These are phyloP conservation scores for Chimonanthus praecox DNA, from an alignment of 164 flowering plant species.

Conservation along the genomic window DNA sequence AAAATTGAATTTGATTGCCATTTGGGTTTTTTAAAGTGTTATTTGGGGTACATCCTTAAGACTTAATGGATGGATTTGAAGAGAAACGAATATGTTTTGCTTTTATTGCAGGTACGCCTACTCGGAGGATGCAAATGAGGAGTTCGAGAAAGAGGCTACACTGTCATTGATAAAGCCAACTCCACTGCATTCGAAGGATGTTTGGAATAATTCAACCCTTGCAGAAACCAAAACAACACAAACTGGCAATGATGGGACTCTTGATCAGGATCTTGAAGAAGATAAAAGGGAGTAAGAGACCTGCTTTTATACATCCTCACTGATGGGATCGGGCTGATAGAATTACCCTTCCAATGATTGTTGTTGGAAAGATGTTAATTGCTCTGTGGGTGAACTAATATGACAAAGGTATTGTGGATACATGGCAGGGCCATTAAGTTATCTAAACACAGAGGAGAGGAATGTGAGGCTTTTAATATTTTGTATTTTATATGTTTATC, in stretches of 20 bases:
- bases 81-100: not conserved
- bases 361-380: not conserved
- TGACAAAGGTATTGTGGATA: not conserved
- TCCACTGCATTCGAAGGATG: constrained; percentile 43
- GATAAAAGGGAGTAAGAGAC: constrained; percentile 61
- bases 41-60: too few species aligned
- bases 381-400: not conserved
- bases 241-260: constrained; percentile 17
- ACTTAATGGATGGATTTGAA: too few species aligned
- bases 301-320: too few species aligned
- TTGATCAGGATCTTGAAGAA: constrained; percentile 44
- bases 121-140: constrained; percentile 68
- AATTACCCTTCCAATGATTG: not conserved
- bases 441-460: not conserved
- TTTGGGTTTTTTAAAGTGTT: too few species aligned
- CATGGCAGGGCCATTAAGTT: not conserved
- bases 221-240: constrained; percentile 32
- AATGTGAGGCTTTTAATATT: not conserved
- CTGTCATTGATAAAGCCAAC: constrained; percentile 76
- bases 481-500: too few species aligned
- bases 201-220: constrained; percentile 14
- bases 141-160: constrained; percentile 74
- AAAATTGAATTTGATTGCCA: too few species aligned
- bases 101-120: constrained; percentile 60
- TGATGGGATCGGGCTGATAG: not conserved